Evolutionary conservation across 495 filamentous ascomycete genomes (phyloP).

Genomic region (Hypoxylon crocopeplum): DNA sequence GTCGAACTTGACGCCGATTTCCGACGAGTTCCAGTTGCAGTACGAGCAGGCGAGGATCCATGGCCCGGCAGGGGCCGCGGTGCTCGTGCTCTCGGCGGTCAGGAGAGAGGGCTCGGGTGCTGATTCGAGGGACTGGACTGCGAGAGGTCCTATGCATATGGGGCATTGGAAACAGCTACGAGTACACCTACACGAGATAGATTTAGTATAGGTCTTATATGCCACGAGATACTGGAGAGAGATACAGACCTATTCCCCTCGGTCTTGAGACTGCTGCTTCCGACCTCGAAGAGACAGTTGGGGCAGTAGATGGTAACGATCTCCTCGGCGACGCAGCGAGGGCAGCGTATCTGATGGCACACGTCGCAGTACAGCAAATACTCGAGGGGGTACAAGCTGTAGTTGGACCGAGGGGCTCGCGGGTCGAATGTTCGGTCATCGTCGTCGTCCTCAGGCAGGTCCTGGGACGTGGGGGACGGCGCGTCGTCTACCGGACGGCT

Average conservation of each 20-base stretch:
- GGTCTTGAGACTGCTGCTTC: constrained; percentile 84
- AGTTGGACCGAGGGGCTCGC: constrained; percentile 80
- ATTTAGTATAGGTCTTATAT: too few species aligned
- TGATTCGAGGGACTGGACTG: constrained; percentile 71
- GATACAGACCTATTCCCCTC: constrained; percentile 87
- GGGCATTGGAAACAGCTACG: constrained; percentile 96
- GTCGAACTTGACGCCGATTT: constrained; percentile 89
- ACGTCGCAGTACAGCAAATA: constrained; percentile 95
- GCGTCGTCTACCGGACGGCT: constrained; percentile 50
- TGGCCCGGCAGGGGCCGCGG: constrained; percentile 56
- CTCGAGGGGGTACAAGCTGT: constrained; percentile 90
- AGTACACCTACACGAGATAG: constrained; percentile 70
- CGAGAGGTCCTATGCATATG: constrained; percentile 79
- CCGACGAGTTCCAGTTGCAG: constrained; percentile 88
- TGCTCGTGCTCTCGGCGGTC: constrained; percentile 42
- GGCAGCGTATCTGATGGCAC: constrained; percentile 93
- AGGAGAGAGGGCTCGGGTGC: constrained; percentile 52
- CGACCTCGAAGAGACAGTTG: constrained; percentile 94
- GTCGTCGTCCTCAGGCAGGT: constrained; percentile 70
- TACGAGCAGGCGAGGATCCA: constrained; percentile 86
- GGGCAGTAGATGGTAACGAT: constrained; percentile 94
- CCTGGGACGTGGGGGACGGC: constrained; percentile 41
- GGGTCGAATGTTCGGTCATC: constrained; percentile 89
- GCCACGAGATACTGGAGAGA: not conserved
- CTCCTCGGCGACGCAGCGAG: constrained; percentile 89